phyloP scores from a whole-genome alignment of 108 stramenopile genomes.

The Chaetoceros tenuissimus region DNA sequence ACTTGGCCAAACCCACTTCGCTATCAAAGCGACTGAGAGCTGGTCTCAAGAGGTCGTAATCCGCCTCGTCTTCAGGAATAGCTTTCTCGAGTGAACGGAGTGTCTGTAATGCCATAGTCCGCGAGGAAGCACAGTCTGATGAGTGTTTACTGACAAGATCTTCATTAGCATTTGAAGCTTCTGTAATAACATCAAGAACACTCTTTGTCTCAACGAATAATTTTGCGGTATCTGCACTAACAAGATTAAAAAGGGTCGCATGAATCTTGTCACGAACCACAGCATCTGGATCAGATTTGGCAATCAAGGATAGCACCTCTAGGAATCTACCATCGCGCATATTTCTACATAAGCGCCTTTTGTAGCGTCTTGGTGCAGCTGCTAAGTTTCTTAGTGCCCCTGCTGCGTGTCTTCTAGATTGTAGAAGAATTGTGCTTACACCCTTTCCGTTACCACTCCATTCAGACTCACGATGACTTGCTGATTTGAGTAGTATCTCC shows the following conservation, averaged over 20 bases:
- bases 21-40: background rate
- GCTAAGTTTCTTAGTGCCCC: slow-evolving; percentile 48
- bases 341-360: slow-evolving; percentile 29
- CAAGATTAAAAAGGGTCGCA: slow-evolving; percentile 44
- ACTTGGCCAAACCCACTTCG: background rate
- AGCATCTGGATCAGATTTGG: slow-evolving; percentile 31
- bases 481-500: slow-evolving; percentile 19
- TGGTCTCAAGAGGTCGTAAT: background rate
- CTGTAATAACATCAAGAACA: background rate
- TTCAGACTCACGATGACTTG: slow-evolving; percentile 24
- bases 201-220: background rate
- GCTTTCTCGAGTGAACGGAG: background rate
- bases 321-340: slow-evolving; percentile 33
- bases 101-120: background rate
- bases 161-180: background rate
- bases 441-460: slow-evolving; percentile 1
- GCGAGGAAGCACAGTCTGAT: background rate
- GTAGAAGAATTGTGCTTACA: slow-evolving; percentile 32
- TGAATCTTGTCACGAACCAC: slow-evolving; percentile 26
- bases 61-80: background rate
- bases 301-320: slow-evolving; percentile 30
- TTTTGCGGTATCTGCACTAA: slow-evolving; percentile 38
- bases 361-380: slow-evolving; percentile 37
- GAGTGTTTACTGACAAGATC: background rate
- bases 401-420: slow-evolving; percentile 37